phyloP scores from a whole-genome alignment of 2,329 filamentous ascomycete species.

The Aureobasidium sp. region DNA sequence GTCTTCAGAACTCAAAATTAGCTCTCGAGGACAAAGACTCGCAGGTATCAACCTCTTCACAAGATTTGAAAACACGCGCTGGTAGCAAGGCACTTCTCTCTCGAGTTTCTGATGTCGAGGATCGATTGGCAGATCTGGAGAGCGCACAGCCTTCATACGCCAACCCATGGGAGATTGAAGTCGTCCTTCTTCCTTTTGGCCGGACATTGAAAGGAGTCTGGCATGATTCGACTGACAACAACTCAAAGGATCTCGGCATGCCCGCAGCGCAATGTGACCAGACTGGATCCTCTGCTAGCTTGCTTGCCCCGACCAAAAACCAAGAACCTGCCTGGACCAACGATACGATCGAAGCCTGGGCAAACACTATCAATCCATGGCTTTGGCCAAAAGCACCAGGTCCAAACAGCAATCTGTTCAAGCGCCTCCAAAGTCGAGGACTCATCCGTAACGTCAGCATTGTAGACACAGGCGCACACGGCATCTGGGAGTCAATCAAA shows the following conservation, averaged over 20 bases:
- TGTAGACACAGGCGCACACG: conserved; percentile 57
- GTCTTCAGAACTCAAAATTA: conserved; percentile 16
- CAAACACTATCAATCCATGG: conserved; percentile 47
- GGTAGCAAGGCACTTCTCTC: conserved; percentile 28
- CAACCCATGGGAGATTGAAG: conserved; percentile 67
- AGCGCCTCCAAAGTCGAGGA: conserved; percentile 67
- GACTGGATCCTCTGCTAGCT: conserved; percentile 19
- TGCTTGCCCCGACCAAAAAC: conserved; percentile 24
- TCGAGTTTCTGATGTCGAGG: conserved; percentile 40
- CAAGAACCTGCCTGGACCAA: conserved; percentile 43
- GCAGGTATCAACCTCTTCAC: conserved; percentile 33
- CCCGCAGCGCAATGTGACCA: conserved; percentile 44
- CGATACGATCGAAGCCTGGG: conserved; percentile 44
- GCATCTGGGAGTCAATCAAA: conserved; percentile 58
- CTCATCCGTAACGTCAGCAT: conserved; percentile 60
- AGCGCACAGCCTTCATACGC: conserved; percentile 52
- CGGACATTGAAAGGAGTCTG: conserved; percentile 47
- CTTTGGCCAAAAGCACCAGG: conserved; percentile 63
- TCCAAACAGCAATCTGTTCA: conserved; percentile 55
- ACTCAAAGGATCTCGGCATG: conserved; percentile 32
- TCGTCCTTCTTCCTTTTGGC: conserved; percentile 67
- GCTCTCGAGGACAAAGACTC: conserved; percentile 32
- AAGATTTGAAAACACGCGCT: conserved; percentile 32
- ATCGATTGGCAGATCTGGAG: conserved; percentile 49
- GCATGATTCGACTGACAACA: conserved; percentile 38